These are phyloP conservation scores for Penicillium soppii DNA, from an alignment of 495 filamentous ascomycete species.

Conservation along the genomic window DNA sequence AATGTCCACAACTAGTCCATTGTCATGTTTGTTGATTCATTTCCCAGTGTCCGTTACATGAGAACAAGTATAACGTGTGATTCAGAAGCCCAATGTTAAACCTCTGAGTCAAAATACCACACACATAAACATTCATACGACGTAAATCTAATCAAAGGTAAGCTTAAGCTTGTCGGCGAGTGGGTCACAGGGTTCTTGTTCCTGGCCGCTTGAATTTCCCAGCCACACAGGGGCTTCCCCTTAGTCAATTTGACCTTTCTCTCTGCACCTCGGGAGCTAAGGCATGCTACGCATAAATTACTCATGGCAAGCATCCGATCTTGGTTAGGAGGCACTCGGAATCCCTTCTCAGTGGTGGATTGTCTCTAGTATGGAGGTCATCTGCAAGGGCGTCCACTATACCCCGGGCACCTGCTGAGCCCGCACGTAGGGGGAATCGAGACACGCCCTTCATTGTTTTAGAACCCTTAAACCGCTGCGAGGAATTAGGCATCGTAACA, in stretches of 20 bases:
- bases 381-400: conserved; percentile 18
- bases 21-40: conserved; percentile 2
- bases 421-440: conserved; percentile 9
- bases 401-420: conserved; percentile 1
- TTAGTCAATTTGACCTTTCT: not conserved
- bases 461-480: conserved; percentile 10
- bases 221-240: conserved; percentile 8
- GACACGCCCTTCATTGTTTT: conserved; percentile 26
- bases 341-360: conserved; percentile 3
- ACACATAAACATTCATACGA: not conserved
- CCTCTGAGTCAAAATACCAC: not conserved
- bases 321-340: not conserved
- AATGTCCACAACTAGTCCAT: not conserved
- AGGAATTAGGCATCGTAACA: conserved; percentile 19
- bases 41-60: not conserved
- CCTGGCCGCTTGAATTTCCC: conserved; percentile 6
- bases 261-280: conserved; percentile 11
- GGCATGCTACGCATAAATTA: conserved; percentile 12
- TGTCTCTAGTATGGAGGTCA: conserved; percentile 10
- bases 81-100: not conserved
- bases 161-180: conserved; percentile 7
- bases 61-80: not conserved
- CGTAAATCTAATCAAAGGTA: not conserved
- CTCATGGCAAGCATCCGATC: not conserved
- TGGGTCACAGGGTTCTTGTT: conserved; percentile 11